These are phyloP conservation scores for Anthracocystis panici-leucophaei DNA, from an alignment of 1,284 basidiomycete genomes.

Conservation along the genomic window DNA sequence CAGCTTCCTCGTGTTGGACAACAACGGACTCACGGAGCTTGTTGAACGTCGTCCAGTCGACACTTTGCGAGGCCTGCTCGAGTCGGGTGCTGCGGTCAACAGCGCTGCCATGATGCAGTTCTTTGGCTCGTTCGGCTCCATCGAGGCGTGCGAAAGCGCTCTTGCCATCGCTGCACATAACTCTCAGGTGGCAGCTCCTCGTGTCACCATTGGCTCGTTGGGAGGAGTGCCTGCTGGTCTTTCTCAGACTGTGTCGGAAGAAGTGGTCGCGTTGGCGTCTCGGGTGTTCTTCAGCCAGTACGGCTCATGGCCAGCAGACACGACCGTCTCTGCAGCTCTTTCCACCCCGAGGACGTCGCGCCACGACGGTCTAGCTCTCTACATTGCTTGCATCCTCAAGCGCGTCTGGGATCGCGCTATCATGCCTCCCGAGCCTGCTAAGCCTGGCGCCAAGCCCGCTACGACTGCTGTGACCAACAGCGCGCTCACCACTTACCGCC, in stretches of 20 bases:
- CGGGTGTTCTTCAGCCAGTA: conserved; percentile 65
- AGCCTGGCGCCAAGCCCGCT: conserved; percentile 37
- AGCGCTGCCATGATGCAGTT: conserved; percentile 64
- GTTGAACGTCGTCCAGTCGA: conserved; percentile 87
- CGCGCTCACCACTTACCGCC: conserved; percentile 33
- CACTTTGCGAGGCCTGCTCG: conserved; percentile 75
- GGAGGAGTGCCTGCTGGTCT: conserved; percentile 26
- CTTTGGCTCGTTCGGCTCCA: conserved; percentile 60
- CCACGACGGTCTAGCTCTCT: conserved; percentile 88
- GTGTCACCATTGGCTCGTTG: conserved; percentile 37
- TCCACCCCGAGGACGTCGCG: conserved; percentile 70
- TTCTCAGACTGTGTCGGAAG: conserved; percentile 52
- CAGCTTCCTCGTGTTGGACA: conserved; percentile 87
- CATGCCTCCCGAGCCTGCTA: conserved; percentile 42
- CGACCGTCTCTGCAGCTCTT: conserved; percentile 50
- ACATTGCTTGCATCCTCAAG: conserved; percentile 84
- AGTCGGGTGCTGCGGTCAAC: conserved; percentile 58
- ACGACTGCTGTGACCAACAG: conserved; percentile 13
- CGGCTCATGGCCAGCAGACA: conserved; percentile 62
- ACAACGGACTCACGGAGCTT: conserved; percentile 83
- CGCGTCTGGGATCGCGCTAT: conserved; percentile 85
- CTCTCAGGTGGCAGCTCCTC: conserved; percentile 51
- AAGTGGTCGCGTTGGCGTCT: conserved; percentile 62
- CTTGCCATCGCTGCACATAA: conserved; percentile 75
- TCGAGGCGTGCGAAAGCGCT: conserved; percentile 88